A percentile compares a stretch with the other conserved stretches of the same genome.
These are phyloP conservation scores for Gentiana macrophylla DNA, from an alignment of 257 asterid genomes.

Conservation along the genomic window DNA sequence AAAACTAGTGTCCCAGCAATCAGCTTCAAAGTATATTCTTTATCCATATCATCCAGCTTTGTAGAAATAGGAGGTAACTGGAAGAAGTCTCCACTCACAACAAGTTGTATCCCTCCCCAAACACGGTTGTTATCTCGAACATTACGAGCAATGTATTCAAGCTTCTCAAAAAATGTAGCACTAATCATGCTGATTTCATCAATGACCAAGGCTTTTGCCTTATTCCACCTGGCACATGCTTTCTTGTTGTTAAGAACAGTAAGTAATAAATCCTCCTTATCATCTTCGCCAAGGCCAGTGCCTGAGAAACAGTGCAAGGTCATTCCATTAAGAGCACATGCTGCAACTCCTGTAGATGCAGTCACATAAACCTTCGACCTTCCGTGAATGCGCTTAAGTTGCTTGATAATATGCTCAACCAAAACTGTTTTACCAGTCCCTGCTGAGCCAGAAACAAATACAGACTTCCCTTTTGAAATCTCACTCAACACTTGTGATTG, in stretches of 20 bases:
- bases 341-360: slow-evolving; percentile 71
- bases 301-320: slow-evolving; percentile 64
- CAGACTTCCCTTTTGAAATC: slow-evolving; percentile 36
- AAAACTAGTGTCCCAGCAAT: slow-evolving; percentile 51
- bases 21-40: slow-evolving; percentile 58
- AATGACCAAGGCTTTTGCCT: slow-evolving; percentile 40
- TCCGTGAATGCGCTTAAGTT: slow-evolving; percentile 44
- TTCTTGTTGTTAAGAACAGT: slow-evolving; percentile 27
- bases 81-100: slow-evolving; percentile 73
- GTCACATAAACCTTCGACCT: slow-evolving; percentile 45
- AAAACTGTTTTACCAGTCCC: slow-evolving; percentile 67
- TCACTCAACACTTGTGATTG: slow-evolving; percentile 46
- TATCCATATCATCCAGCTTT: slow-evolving; percentile 13
- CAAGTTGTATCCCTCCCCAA: slow-evolving; percentile 83
- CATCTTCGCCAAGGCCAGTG: slow-evolving; percentile 27
- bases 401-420: slow-evolving; percentile 33
- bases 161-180: slow-evolving; percentile 39
- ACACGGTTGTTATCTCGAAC: slow-evolving; percentile 19
- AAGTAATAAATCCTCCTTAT: slow-evolving; percentile 21
- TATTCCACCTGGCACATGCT: slow-evolving; percentile 50
- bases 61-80: slow-evolving; percentile 50
- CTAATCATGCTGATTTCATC: slow-evolving; percentile 70
- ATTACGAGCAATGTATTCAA: slow-evolving; percentile 37
- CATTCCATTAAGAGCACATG: slow-evolving; percentile 45
- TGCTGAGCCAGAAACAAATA: slow-evolving; percentile 73